These are phyloP conservation scores for Collybia mongolica DNA, from an alignment of 768 basidiomycete species.

Conservation along the genomic window DNA sequence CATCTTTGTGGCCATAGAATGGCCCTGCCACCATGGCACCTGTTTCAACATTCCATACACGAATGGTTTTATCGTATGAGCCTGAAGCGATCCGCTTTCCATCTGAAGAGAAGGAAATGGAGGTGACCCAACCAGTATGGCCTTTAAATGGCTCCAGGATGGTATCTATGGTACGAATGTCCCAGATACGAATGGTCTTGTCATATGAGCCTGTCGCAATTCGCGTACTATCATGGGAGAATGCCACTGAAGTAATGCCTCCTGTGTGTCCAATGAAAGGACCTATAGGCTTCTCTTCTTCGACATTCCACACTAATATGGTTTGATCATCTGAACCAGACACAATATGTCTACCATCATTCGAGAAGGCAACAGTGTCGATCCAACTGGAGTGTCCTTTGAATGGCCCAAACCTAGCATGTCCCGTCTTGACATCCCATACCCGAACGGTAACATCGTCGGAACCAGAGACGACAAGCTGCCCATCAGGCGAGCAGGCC, in stretches of 20 bases:
- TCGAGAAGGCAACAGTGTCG: conserved; percentile 22
- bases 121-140: conserved; percentile 7
- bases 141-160: conserved; percentile 1
- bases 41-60: conserved; percentile 22
- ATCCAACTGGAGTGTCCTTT: conserved; percentile 17
- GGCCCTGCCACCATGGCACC: too few relatives aligned
- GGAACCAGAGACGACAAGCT: conserved; percentile 1
- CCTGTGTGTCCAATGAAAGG: conserved; percentile 7
- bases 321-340: conserved; percentile 18
- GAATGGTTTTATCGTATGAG: conserved; percentile 22
- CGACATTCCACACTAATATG: conserved; percentile 20
- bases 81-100: conserved; percentile 24
- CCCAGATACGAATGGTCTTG: neutral
- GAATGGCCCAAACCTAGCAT: neutral
- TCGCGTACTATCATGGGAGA: conserved; percentile 8
- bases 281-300: neutral
- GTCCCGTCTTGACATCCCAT: conserved; percentile 4
- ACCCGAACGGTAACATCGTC: conserved; percentile 15
- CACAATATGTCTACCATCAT: conserved; percentile 19
- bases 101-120: conserved; percentile 24
- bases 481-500: conserved; percentile 9
- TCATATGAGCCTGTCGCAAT: neutral
- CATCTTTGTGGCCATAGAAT: neutral
- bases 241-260: conserved; percentile 15
- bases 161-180: too few relatives aligned